A percentile compares a stretch with the other conserved stretches of the same genome.
Conservation (phyloP, 768 basidiomycete species). For the Podaxis sp. region DNA sequence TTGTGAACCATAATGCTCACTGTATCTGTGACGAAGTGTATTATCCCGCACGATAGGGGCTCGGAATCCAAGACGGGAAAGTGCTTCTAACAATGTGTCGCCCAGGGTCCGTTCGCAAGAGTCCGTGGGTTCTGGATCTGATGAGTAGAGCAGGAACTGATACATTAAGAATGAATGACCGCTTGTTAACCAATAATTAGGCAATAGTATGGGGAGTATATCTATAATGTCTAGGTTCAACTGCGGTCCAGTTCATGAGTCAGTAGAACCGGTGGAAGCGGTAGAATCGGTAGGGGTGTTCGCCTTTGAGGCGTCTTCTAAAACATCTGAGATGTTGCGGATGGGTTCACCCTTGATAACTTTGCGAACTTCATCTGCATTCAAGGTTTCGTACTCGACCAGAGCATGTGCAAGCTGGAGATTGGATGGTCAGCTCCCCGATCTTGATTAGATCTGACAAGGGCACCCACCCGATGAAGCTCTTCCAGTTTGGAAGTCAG, state of each 20-base stretch:
- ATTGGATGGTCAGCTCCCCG: neutral
- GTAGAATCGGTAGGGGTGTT: neutral
- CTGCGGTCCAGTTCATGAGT: constrained; percentile 1
- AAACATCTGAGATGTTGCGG: constrained; percentile 63
- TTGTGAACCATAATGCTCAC: neutral
- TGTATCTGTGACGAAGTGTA: neutral
- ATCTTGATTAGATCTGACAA: neutral
- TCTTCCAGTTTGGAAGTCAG: constrained; percentile 70
- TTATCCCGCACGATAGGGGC: neutral
- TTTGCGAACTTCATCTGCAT: constrained; percentile 79
- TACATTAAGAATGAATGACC: constrained; percentile 7
- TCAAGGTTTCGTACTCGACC: constrained; percentile 94
- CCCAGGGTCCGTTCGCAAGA: neutral
- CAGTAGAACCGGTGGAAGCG: neutral
- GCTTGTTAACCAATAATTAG: constrained; percentile 9
- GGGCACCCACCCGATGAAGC: constrained; percentile 61
- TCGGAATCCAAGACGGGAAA: neutral
- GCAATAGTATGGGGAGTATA: neutral
- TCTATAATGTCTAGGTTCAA: neutral
- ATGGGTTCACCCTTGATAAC: constrained; percentile 85
- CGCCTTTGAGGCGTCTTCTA: constrained; percentile 48
- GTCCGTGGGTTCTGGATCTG: neutral
- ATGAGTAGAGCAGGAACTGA: neutral
- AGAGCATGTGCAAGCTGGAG: constrained; percentile 83
- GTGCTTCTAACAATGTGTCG: neutral